These are phyloP conservation scores for Colletotrichum sp. DNA, from an alignment of 2,329 filamentous ascomycete species.

Conservation along the genomic window DNA sequence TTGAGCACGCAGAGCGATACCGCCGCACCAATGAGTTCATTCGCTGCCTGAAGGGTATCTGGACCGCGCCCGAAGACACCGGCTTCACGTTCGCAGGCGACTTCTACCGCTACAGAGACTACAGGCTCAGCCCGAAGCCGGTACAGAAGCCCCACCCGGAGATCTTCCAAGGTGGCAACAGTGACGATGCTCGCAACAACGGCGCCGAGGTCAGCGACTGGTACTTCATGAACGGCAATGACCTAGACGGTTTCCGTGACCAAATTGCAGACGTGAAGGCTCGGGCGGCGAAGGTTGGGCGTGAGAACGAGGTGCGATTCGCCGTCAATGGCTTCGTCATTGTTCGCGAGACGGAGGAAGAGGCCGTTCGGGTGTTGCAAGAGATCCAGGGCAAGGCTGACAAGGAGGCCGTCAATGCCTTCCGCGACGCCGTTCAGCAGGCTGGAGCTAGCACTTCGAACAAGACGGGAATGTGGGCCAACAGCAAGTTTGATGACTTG, in stretches of 20 bases:
- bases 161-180: slow-evolving; percentile 60
- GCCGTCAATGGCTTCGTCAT: slow-evolving; percentile 56
- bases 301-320: slow-evolving; percentile 48
- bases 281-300: slow-evolving; percentile 46
- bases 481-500: slow-evolving; percentile 55
- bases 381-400: slow-evolving; percentile 61
- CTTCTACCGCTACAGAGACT: slow-evolving; percentile 58
- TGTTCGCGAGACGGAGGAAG: slow-evolving; percentile 52
- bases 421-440: slow-evolving; percentile 52
- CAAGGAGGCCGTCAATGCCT: slow-evolving; percentile 52
- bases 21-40: slow-evolving; percentile 56
- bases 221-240: slow-evolving; percentile 64
- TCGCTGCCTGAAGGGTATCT: slow-evolving; percentile 54
- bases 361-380: slow-evolving; percentile 51
- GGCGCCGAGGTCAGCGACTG: slow-evolving; percentile 52
- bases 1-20: slow-evolving; percentile 58
- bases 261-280: slow-evolving; percentile 55
- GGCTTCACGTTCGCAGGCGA: slow-evolving; percentile 54
- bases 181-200: slow-evolving; percentile 53
- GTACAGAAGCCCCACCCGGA: slow-evolving; percentile 53
- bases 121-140: slow-evolving; percentile 54
- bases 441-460: slow-evolving; percentile 51
- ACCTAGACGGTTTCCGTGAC: slow-evolving; percentile 53
- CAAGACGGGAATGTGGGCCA: slow-evolving; percentile 59
- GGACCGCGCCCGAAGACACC: slow-evolving; percentile 46